phyloP scores from a whole-genome alignment of 805 yeast species.

The Wickerhamia fluorescens region DNA sequence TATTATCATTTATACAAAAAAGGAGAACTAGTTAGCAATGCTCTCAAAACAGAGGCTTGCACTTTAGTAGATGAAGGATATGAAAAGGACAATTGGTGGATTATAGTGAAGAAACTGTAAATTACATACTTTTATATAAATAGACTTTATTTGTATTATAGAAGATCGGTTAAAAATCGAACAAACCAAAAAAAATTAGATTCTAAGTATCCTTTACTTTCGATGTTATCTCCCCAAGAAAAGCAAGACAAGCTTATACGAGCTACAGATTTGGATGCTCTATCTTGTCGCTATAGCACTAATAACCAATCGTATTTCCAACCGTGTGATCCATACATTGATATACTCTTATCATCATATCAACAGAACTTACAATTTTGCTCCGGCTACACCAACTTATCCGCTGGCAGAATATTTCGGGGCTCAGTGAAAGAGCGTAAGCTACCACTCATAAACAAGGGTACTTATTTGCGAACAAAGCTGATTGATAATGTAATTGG shows the following conservation, averaged over 20 bases:
- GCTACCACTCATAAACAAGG: conserved; percentile 63
- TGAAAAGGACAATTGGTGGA: conserved; percentile 95
- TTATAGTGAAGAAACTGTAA: conserved; percentile 13
- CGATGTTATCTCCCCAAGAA: conserved; percentile 29
- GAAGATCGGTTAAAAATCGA: neutral
- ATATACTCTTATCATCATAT: conserved; percentile 27
- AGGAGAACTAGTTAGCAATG: conserved; percentile 78
- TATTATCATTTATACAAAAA: conserved; percentile 81
- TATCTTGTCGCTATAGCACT: conserved; percentile 58
- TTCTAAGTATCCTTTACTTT: no score
- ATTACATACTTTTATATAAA: neutral
- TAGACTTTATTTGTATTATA: neutral
- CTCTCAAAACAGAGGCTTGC: conserved; percentile 61
- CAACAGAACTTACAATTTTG: conserved; percentile 31
- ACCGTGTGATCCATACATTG: conserved; percentile 30
- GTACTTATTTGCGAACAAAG: conserved; percentile 56
- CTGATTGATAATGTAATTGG: conserved; percentile 43
- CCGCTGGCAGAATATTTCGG: conserved; percentile 35
- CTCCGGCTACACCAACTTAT: conserved; percentile 30
- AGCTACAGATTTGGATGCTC: conserved; percentile 63
- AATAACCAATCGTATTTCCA: conserved; percentile 40
- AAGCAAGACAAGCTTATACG: conserved; percentile 40
- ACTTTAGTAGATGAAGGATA: conserved; percentile 65
- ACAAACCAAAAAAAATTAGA: neutral
- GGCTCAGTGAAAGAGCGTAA: conserved; percentile 37